Evolutionary conservation across 805 yeast species (phyloP).

Genomic region (Zygosaccharomyces pseudorouxii): DNA sequence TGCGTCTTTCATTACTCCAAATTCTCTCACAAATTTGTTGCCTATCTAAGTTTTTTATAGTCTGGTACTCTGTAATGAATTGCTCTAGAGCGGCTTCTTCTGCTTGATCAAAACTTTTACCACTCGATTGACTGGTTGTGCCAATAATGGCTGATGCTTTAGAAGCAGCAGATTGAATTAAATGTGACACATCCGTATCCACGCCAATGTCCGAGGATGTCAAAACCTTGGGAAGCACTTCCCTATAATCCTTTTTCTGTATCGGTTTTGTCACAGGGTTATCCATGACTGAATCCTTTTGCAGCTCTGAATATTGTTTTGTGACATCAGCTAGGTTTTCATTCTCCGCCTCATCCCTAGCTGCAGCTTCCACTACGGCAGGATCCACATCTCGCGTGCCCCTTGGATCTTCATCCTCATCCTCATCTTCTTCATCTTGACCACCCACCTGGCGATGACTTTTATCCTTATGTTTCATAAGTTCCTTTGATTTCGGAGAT

Average conservation of each 20-base stretch:
- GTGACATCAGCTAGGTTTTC: constrained; percentile 13
- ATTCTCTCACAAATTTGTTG: constrained; percentile 75
- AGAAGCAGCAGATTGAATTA: constrained; percentile 42
- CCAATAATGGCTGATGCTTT: constrained; percentile 38
- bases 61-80: constrained; percentile 66
- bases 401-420: constrained; percentile 9
- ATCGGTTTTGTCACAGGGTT: constrained; percentile 10
- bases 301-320: constrained; percentile 17
- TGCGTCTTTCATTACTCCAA: constrained; percentile 78
- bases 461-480: constrained; percentile 12
- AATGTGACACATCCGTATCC: constrained; percentile 37
- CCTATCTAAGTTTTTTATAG: constrained; percentile 55
- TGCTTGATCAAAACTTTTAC: constrained; percentile 31
- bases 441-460: background rate
- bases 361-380: constrained; percentile 11
- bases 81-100: constrained; percentile 73
- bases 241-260: constrained; percentile 18
- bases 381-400: constrained; percentile 9
- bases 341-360: constrained; percentile 11
- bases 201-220: constrained; percentile 14
- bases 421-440: constrained; percentile 3
- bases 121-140: constrained; percentile 31
- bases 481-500: constrained; percentile 10
- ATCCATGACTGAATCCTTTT: constrained; percentile 16
- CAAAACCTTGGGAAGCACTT: constrained; percentile 28